Conservation (phyloP, 495 filamentous ascomycete species). For the Talaromyces nanjingensis region DNA sequence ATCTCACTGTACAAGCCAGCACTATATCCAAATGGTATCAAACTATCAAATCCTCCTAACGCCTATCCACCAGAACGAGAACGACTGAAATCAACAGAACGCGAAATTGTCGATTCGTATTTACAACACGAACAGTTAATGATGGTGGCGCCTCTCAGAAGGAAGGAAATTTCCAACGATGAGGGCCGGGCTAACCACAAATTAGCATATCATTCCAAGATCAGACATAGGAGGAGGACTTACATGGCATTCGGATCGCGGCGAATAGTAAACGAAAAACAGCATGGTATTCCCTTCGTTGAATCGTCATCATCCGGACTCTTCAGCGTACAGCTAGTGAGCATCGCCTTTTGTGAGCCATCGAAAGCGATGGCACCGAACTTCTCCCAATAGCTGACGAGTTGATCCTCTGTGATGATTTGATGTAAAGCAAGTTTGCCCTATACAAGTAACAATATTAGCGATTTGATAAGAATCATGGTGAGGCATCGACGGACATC, state of each 20-base stretch:
- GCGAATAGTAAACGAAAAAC: constrained; percentile 94
- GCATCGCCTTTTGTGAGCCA: constrained; percentile 87
- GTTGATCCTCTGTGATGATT: constrained; percentile 85
- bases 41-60: not conserved
- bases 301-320: constrained; percentile 68
- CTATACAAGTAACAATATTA: constrained; percentile 36
- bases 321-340: constrained; percentile 89
- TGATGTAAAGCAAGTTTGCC: constrained; percentile 94
- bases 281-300: constrained; percentile 76
- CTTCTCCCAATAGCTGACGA: constrained; percentile 98
- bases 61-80: not conserved
- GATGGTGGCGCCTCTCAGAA: constrained; percentile 18
- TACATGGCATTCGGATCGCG: constrained; percentile 96
- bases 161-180: constrained; percentile 97
- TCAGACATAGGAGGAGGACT: constrained; percentile 29
- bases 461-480: not conserved
- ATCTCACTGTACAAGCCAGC: not conserved
- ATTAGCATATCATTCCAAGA: constrained; percentile 13
- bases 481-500: constrained; percentile 56
- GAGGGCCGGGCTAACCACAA: constrained; percentile 62
- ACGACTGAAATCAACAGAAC: not conserved
- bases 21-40: not conserved
- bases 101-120: not conserved
- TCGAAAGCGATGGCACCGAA: constrained; percentile 99
- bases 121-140: constrained; percentile 6